A percentile compares a stretch with the other conserved stretches of the same genome.
Evolutionary conservation across 176 grass and related monocot species (phyloP).

Genomic region (Triticum turgidum): DNA sequence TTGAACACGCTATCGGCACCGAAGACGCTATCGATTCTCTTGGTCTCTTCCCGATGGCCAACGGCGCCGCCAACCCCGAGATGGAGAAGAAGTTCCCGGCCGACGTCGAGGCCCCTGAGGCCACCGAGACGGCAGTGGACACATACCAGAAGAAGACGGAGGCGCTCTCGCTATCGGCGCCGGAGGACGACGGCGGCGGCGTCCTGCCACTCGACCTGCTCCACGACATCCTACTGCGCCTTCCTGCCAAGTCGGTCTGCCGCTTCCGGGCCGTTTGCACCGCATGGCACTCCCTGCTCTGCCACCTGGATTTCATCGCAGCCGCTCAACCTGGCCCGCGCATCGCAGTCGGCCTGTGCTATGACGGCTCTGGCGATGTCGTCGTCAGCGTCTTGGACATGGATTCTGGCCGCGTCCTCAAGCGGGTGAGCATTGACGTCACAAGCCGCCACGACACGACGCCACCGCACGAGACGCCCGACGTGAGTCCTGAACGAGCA

Average conservation of each 20-base stretch:
- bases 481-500: neutral
- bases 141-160: no score
- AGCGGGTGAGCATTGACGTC: neutral
- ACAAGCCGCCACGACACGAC: no score
- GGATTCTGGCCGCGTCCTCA: neutral
- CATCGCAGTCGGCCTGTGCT: neutral
- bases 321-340: neutral
- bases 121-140: no score
- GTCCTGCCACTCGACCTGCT: neutral
- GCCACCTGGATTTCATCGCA: neutral
- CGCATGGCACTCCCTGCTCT: neutral
- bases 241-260: neutral
- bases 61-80: no score
- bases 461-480: neutral
- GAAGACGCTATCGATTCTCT: no score
- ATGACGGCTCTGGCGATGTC: neutral
- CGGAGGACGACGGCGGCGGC: neutral
- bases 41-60: no score
- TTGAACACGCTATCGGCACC: no score
- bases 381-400: neutral
- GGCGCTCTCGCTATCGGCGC: no score
- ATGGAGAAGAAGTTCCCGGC: no score
- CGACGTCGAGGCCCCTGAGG: no score
- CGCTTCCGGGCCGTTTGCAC: neutral
- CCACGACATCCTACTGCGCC: neutral